These are phyloP conservation scores for Cucurbitaria berberidis DNA, from an alignment of 2,329 filamentous ascomycete species.

Conservation along the genomic window DNA sequence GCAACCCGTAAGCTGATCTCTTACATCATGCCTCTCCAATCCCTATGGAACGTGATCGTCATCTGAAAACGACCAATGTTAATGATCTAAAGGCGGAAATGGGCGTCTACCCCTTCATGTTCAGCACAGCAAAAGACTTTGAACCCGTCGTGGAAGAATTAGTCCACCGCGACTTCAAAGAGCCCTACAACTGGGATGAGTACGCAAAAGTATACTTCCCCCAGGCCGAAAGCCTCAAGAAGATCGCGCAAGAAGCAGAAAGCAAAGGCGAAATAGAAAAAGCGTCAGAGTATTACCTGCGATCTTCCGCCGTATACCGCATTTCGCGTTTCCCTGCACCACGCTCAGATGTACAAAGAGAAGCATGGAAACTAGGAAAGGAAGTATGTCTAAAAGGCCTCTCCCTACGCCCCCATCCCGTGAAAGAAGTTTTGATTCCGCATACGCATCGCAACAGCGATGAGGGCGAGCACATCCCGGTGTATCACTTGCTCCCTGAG, in stretches of 20 bases:
- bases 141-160: conserved; percentile 70
- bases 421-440: conserved; percentile 67
- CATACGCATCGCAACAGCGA: conserved; percentile 58
- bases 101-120: conserved; percentile 77
- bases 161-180: conserved; percentile 66
- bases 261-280: conserved; percentile 56
- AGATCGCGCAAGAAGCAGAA: conserved; percentile 59
- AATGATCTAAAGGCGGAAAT: conserved; percentile 50
- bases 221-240: conserved; percentile 63
- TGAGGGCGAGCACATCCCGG: conserved; percentile 65
- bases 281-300: conserved; percentile 68
- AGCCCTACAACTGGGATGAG: conserved; percentile 66
- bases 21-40: not conserved
- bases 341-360: conserved; percentile 58
- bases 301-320: conserved; percentile 65
- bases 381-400: conserved; percentile 65
- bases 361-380: conserved; percentile 71
- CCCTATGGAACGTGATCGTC: not conserved
- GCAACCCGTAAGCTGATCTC: conserved; percentile 59
- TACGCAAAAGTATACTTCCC: conserved; percentile 70
- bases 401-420: conserved; percentile 55
- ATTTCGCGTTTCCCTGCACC: conserved; percentile 72
- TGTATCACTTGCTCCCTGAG: conserved; percentile 68
- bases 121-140: conserved; percentile 71
- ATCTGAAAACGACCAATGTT: not conserved